phyloP scores from a whole-genome alignment of 2,329 filamentous ascomycete species.

The Colletotrichum sp. region DNA sequence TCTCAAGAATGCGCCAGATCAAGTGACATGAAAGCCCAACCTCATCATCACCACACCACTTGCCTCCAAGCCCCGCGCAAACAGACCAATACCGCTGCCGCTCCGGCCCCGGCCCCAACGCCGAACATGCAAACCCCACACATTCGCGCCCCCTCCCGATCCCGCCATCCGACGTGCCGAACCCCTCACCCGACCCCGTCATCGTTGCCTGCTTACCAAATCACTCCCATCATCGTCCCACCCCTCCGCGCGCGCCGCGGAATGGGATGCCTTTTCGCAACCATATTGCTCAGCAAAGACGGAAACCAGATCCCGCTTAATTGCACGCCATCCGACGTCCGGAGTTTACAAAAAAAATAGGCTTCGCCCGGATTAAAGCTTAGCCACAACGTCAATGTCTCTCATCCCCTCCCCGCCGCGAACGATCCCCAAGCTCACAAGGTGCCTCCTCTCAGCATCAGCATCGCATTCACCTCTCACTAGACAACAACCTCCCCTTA shows the following conservation, averaged over 20 bases:
- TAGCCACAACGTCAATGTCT: not conserved
- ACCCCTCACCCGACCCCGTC: not conserved
- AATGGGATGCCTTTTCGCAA: not conserved
- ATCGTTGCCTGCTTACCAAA: not conserved
- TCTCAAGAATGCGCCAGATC: too few species aligned
- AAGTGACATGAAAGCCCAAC: too few species aligned
- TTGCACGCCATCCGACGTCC: not conserved
- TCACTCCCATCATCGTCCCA: not conserved
- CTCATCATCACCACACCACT: accelerated
- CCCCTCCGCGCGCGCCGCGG: not conserved
- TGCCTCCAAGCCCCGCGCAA: not conserved
- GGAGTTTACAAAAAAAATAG: not conserved
- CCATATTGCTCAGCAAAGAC: not conserved
- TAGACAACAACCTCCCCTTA: not conserved
- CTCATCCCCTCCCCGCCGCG: not conserved
- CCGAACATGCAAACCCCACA: not conserved
- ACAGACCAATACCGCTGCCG: not conserved
- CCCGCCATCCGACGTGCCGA: not conserved
- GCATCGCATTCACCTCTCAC: not conserved
- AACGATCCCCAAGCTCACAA: not conserved
- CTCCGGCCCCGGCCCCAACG: not conserved
- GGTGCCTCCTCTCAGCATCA: not conserved
- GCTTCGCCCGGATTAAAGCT: not conserved
- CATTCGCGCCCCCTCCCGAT: not conserved
- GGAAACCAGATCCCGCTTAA: not conserved